phyloP scores from a whole-genome alignment of 2,329 filamentous ascomycete species.

The Chrysoporthe deuterocubensis region DNA sequence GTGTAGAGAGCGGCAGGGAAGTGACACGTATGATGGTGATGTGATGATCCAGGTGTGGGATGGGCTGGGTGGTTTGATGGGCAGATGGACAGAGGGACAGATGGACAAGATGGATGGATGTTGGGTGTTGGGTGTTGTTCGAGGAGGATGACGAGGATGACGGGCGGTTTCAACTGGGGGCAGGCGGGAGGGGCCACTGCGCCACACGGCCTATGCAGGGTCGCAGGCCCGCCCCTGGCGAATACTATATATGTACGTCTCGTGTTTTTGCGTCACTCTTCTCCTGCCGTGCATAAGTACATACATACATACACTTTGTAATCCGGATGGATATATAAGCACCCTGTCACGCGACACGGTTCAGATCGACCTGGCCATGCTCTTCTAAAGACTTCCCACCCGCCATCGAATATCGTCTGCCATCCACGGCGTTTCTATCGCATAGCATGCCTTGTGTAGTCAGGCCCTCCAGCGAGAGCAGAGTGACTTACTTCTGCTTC shows the following conservation, averaged over 20 bases:
- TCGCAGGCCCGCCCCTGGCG: background rate
- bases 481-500: too few species aligned
- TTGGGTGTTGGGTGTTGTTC: background rate
- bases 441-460: too few species aligned
- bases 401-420: background rate
- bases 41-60: background rate
- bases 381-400: too few species aligned
- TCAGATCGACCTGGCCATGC: too few species aligned
- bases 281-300: too few species aligned
- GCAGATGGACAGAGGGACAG: background rate
- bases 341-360: background rate
- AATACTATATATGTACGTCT: background rate
- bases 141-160: conserved; percentile 6
- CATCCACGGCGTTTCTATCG: too few species aligned
- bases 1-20: background rate
- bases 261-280: conserved; percentile 1
- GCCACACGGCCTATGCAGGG: conserved; percentile 4
- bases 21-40: background rate
- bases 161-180: conserved; percentile 5
- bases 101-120: background rate
- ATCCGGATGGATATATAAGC: background rate
- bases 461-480: too few species aligned
- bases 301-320: too few species aligned
- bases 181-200: background rate
- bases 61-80: background rate